Base-by-base conservation (phyloP, 140 eudicot genomes). In the Cichorium intybus region DNA sequence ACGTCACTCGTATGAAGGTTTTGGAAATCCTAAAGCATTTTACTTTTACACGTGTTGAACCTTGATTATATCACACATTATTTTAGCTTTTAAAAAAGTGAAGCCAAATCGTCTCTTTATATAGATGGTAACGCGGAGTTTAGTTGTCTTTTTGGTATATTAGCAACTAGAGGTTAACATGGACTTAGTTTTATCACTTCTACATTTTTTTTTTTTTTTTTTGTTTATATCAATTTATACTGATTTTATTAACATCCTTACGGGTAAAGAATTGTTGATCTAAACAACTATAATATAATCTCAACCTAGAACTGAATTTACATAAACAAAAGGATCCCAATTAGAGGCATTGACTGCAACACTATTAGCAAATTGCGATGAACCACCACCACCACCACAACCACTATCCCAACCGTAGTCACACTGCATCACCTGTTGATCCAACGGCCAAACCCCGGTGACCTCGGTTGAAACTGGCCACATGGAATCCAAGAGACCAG, bases 301-400 rank as follows among this genome's bases (percentile, higher is more conserved):
- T 75, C 59, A 80, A 24, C 86, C 83, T 64, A 76, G 52, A 64
- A 83, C 83, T 47, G 85, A 79, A 50, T 82, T 76, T 62, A 78
- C 72, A 70, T 64, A 84, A 45, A 55, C 54, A 7, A 80, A 66
- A 48, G 85, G 86, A 64, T 84, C 86, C 86, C 86, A 84, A 10
- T 47, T 78, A 31, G 66, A 64, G 24, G 82, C 66, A 56, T 59
- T 62, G 54, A 46, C 64, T 26, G 54, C 64, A 70, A 70, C 68
- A 35, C 34, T 48, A 34, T 59, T 62, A 46, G 27, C 65, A 14
- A 60, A 9, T 56, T 74, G 79, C 46, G 22, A 22, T 16, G 31
- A 56, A 71, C 72, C 73, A 20, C 64, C 76, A 70, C 67, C 75
- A 62, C n/a, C n/a, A n/a, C n/a, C n/a, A 71, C 72, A 70, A 20